These are phyloP conservation scores for Podaxis carcinomalis DNA, from an alignment of 768 basidiomycete species.

Conservation along the genomic window DNA sequence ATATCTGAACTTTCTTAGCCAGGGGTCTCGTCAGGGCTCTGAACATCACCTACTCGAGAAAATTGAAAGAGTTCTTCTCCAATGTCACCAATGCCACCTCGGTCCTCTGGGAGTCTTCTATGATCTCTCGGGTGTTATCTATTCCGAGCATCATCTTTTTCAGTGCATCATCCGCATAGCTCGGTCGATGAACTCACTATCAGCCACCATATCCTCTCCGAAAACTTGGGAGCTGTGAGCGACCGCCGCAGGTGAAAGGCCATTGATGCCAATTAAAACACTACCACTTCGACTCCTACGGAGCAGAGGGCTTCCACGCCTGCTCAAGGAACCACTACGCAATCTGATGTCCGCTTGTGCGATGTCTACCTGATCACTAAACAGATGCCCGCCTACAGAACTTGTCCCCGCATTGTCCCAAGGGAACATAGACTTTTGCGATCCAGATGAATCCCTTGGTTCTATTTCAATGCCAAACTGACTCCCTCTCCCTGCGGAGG, in stretches of 20 bases:
- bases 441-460: slow-evolving; percentile 33
- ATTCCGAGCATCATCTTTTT: slow-evolving; percentile 13
- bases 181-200: slow-evolving; percentile 38
- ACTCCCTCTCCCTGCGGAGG: slow-evolving; percentile 41
- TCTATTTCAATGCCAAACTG: slow-evolving; percentile 44
- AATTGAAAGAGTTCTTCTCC: slow-evolving; percentile 76
- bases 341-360: slow-evolving; percentile 37
- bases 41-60: slow-evolving; percentile 57
- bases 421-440: slow-evolving; percentile 71
- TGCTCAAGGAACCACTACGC: slow-evolving; percentile 51
- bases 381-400: slow-evolving; percentile 53
- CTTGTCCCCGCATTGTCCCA: slow-evolving; percentile 77
- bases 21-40: background rate
- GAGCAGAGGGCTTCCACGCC: slow-evolving; percentile 53
- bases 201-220: slow-evolving; percentile 64
- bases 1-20: slow-evolving; percentile 45
- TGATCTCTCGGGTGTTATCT: slow-evolving; percentile 14
- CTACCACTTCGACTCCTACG: slow-evolving; percentile 42
- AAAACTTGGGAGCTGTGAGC: slow-evolving; percentile 36
- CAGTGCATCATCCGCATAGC: background rate
- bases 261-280: slow-evolving; percentile 28
- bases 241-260: slow-evolving; percentile 51
- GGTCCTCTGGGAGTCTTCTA: slow-evolving; percentile 47
- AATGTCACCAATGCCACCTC: slow-evolving; percentile 54
- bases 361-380: slow-evolving; percentile 39